These are phyloP conservation scores for Entamoeba dispar DNA, from an alignment of 208 protist genomes.

Conservation along the genomic window DNA sequence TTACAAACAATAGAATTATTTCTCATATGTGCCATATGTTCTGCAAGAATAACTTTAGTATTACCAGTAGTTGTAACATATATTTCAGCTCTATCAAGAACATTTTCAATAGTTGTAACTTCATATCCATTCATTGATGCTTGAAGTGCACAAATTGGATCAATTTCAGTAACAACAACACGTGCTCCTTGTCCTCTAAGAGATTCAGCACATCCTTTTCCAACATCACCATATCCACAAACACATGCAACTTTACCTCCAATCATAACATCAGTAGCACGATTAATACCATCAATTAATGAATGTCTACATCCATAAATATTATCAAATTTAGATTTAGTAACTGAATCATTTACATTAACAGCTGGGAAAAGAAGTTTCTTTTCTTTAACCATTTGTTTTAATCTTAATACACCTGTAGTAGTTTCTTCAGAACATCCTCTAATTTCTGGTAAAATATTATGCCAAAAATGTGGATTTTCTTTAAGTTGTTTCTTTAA, in stretches of 20 bases:
- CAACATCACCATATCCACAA: conserved; percentile 92
- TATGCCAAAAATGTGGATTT: conserved; percentile 42
- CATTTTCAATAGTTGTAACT: conserved; percentile 75
- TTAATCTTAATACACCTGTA: conserved; percentile 91
- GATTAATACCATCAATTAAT: conserved; percentile 94
- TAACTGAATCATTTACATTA: conserved; percentile 98
- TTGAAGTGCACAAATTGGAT: conserved; percentile 97
- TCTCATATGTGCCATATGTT: conserved; percentile 87
- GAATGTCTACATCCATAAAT: conserved; percentile 91
- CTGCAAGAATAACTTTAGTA: conserved; percentile 78
- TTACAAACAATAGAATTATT: conserved; percentile 96
- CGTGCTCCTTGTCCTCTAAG: conserved; percentile 74
- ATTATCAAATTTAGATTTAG: conserved; percentile 99
- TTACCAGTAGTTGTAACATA: conserved; percentile 92
- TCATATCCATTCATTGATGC: conserved; percentile 90
- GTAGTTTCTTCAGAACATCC: conserved; percentile 97
- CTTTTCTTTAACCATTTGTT: conserved; percentile 71
- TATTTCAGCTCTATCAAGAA: conserved; percentile 62
- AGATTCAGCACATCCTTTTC: conserved; percentile 84
- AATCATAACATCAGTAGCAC: conserved; percentile 97
- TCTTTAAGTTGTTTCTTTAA: conserved; percentile 33
- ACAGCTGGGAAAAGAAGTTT: conserved; percentile 86
- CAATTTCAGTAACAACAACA: conserved; percentile 90
- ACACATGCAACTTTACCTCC: conserved; percentile 85
- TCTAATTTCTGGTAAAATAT: conserved; percentile 61